Percentiles rank a stretch among this genome's conserved stretches.
Evolutionary conservation across 2,329 filamentous ascomycete genomes (phyloP).

Genomic region (Aspergillus glaucus): DNA sequence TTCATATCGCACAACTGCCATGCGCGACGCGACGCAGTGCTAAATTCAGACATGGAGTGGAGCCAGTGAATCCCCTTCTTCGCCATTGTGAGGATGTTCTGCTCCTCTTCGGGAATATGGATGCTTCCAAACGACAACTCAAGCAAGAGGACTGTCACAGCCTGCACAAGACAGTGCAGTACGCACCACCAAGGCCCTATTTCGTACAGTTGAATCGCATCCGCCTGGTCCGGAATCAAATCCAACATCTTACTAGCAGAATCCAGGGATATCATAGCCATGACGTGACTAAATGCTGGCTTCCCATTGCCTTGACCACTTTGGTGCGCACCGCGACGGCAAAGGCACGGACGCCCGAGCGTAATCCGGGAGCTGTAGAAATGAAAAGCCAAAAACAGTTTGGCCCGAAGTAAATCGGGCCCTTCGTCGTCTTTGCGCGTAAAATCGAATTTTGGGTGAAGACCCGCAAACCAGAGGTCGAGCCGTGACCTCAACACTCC

Average conservation of each 20-base stretch:
- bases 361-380: constrained; percentile 41
- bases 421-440: constrained; percentile 27
- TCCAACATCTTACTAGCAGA: constrained; percentile 34
- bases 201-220: constrained; percentile 34
- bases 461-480: constrained; percentile 33
- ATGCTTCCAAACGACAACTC: constrained; percentile 40
- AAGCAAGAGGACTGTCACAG: constrained; percentile 39
- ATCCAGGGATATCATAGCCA: constrained; percentile 34
- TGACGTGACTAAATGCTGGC: constrained; percentile 32
- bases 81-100: constrained; percentile 26
- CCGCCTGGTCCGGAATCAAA: constrained; percentile 38
- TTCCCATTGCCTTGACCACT: constrained; percentile 17
- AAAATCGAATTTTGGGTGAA: constrained; percentile 35
- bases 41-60: constrained; percentile 33
- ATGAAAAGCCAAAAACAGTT: constrained; percentile 37
- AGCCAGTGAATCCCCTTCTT: constrained; percentile 42
- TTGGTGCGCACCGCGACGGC: constrained; percentile 34
- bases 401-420: constrained; percentile 29
- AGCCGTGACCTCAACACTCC: constrained; percentile 31
- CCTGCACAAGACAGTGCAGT: constrained; percentile 41
- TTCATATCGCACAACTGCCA: constrained; percentile 37
- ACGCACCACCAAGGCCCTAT: constrained; percentile 42
- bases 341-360: constrained; percentile 42
- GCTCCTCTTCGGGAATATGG: constrained; percentile 38
- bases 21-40: constrained; percentile 34